Base-by-base conservation (phyloP, 2,329 filamentous ascomycete species). In the Chrysosporium keratinophilum region DNA sequence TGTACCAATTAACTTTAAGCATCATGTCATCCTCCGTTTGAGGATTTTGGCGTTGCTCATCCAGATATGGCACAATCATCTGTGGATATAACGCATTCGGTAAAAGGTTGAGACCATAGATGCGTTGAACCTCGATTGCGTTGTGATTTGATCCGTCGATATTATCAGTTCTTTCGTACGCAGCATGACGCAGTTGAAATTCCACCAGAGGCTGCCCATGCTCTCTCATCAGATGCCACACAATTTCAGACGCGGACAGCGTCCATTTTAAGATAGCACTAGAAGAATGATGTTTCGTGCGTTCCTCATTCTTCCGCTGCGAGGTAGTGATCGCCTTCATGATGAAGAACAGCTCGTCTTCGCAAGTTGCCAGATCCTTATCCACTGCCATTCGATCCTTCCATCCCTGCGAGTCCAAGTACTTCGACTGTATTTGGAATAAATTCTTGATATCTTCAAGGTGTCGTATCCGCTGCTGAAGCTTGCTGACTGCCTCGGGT, bases 261-360 rank as follows among this genome's bases (percentile, higher is more conserved):
- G 88, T 93, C 86, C 91, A 96, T 62, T 88, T 84, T 52, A 98
- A 70, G 40, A 96, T 75, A 5, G 89, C 89, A 56, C 81, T 90
- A 54, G 83, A 85, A 58, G 88, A 85, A 58, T 88, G 80, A 5
- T 82, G 81, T 48, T 81, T 76, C 37, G 71, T 70, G 45, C 79
- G 80, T 56, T 95, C 88, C 50, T 85, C 82, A 58, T 82, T 83
- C 66, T 90, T 93, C 56, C 89, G 79, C 69, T 98, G 93, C 4
- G 91, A 94, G 2, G 89, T 94, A 1, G 93, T 98, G 66, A 98
- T 98, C 39, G 93, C 94, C 64, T 98, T 97, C 93, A 98, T 97
- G 76, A 98, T 87, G 73, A 98, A 98, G 77, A 98, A 99, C 7
- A 99, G 73, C 69, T 99, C 94, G 63, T 98, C 93, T 67, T 97